Evolutionary conservation across 148 eudicot species (phyloP).

Genomic region (Bassia scoparia): DNA sequence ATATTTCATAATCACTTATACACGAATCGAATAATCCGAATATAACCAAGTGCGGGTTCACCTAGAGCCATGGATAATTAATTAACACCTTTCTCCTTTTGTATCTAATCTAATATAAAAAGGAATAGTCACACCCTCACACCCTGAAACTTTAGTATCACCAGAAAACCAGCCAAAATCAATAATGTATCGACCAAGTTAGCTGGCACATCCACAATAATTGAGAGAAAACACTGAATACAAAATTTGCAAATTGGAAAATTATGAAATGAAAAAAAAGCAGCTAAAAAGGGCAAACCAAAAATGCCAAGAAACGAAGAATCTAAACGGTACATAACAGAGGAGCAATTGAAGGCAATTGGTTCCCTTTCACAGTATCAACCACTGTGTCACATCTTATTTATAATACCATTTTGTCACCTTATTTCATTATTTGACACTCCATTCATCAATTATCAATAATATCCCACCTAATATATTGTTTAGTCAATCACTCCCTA

Average conservation of each 20-base stretch:
- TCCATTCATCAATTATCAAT: background rate
- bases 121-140: too few species aligned
- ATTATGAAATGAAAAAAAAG: background rate
- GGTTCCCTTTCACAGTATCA: conserved; percentile 18
- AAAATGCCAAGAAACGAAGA: conserved; percentile 14
- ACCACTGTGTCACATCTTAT: background rate
- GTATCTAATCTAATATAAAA: too few species aligned
- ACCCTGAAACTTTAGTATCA: too few species aligned
- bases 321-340: conserved; percentile 8
- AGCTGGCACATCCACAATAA: conserved; percentile 10
- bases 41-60: too few species aligned
- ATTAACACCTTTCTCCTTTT: too few species aligned
- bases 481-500: conserved; percentile 4
- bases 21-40: too few species aligned
- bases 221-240: background rate
- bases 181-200: conserved; percentile 19
- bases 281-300: background rate
- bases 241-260: background rate
- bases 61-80: too few species aligned
- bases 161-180: too few species aligned
- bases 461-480: conserved; percentile 1
- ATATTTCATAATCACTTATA: too few species aligned
- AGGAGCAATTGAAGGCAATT: conserved; percentile 13
- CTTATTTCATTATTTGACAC: background rate
- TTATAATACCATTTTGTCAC: conserved; percentile 2